Conservation (phyloP, 2,329 filamentous ascomycete species). For the Scytalidium lignicola region DNA sequence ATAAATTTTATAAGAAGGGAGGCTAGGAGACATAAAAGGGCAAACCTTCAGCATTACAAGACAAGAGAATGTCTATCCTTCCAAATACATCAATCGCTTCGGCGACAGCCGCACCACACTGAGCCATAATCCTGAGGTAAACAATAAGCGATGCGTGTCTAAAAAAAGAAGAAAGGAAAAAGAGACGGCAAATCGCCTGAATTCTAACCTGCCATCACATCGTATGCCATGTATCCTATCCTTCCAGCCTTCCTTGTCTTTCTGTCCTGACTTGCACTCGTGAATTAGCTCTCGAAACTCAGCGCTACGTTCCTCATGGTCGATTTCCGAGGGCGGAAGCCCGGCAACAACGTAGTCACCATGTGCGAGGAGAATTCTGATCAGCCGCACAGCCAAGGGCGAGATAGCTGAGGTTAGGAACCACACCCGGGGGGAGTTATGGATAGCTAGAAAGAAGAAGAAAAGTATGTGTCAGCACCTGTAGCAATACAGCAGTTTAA, state of each 20-base stretch:
- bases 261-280: constrained; percentile 57
- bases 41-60: constrained; percentile 79
- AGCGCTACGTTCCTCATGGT: constrained; percentile 67
- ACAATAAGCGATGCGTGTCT: constrained; percentile 3
- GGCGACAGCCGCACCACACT: constrained; percentile 65
- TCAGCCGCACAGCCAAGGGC: constrained; percentile 77
- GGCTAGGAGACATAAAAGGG: background rate
- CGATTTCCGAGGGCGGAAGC: constrained; percentile 71
- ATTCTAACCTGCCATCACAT: constrained; percentile 55
- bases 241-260: constrained; percentile 72
- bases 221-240: constrained; percentile 65
- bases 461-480: background rate
- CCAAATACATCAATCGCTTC: constrained; percentile 82
- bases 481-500: no score
- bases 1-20: background rate
- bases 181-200: background rate
- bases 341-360: constrained; percentile 88
- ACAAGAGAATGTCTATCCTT: constrained; percentile 82
- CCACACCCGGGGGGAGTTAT: constrained; percentile 82
- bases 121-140: constrained; percentile 31
- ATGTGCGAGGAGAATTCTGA: constrained; percentile 77
- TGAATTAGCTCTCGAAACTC: constrained; percentile 78
- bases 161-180: constrained; percentile 25
- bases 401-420: constrained; percentile 84
- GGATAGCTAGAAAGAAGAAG: constrained; percentile 38